Conservation (phyloP, 306 rosid species). For the Dryas drummondii region DNA sequence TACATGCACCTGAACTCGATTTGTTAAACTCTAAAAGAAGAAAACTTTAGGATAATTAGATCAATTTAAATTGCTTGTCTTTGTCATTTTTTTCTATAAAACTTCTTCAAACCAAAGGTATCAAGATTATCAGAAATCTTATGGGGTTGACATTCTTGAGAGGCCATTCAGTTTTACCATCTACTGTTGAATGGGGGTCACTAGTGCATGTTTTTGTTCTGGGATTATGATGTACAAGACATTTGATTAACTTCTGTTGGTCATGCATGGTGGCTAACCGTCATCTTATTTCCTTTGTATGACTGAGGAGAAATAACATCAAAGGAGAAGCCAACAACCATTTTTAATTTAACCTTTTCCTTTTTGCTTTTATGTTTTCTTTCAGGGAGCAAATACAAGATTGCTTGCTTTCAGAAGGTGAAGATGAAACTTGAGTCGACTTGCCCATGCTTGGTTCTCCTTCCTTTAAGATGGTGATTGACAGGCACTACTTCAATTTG, state of each 20-base stretch:
- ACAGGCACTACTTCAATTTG: not conserved
- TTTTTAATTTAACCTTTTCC: not conserved
- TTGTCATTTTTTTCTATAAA: not conserved
- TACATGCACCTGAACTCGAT: not conserved
- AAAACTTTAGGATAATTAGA: not conserved
- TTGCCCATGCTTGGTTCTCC: constrained; percentile 11
- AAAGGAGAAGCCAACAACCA: not conserved
- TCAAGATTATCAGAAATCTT: not conserved
- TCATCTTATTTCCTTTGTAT: not conserved
- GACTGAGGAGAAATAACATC: not conserved
- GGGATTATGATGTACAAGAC: not conserved
- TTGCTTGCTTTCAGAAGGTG: constrained; percentile 71
- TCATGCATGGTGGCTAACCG: not conserved
- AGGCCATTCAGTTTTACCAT: not conserved
- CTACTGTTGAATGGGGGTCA: not conserved
- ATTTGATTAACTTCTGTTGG: not conserved
- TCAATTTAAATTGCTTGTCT: not conserved
- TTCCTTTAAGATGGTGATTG: not conserved
- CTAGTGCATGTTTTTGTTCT: not conserved
- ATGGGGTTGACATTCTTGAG: not conserved
- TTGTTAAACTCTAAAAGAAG: not conserved
- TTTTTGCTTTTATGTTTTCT: constrained; percentile 23
- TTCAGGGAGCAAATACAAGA: constrained; percentile 89
- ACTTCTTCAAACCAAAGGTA: not conserved
- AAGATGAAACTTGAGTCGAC: constrained; percentile 51